Evolutionary conservation across 2,329 filamentous ascomycete species (phyloP).

Genomic region (Metarhizium brunneum): DNA sequence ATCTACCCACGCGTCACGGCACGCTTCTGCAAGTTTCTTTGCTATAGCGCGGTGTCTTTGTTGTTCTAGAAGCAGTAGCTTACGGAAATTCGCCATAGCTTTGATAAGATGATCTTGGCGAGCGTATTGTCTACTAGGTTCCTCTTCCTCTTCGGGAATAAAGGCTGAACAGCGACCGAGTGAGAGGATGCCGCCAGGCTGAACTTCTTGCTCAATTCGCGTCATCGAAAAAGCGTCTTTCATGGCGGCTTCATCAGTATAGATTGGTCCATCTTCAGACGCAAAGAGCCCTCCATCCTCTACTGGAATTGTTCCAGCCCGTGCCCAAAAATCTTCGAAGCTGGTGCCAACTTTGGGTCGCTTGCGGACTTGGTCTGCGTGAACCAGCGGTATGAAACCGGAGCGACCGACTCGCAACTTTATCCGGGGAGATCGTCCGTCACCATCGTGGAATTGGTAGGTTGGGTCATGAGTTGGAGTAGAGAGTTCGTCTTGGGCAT

Average conservation of each 20-base stretch:
- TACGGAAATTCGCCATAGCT: constrained; percentile 72
- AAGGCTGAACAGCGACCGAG: constrained; percentile 61
- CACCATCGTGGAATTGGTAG: constrained; percentile 10
- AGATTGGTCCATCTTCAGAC: constrained; percentile 45
- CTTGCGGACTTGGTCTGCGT: constrained; percentile 47
- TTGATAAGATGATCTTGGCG: constrained; percentile 77
- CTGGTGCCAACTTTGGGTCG: constrained; percentile 42
- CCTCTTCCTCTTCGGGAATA: constrained; percentile 60
- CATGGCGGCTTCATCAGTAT: constrained; percentile 52
- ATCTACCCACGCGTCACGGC: constrained; percentile 64
- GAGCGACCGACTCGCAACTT: constrained; percentile 34
- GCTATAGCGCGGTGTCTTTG: constrained; percentile 66
- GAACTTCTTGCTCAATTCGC: constrained; percentile 61
- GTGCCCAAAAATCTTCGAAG: constrained; percentile 49
- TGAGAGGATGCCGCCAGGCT: constrained; percentile 68
- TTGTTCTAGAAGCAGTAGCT: constrained; percentile 71
- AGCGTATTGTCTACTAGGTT: constrained; percentile 73
- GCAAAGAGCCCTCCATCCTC: constrained; percentile 48
- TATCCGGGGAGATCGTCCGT: constrained; percentile 33
- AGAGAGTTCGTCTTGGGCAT: constrained; percentile 7
- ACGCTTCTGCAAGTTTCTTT: constrained; percentile 70
- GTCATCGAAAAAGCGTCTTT: constrained; percentile 62
- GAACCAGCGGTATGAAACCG: constrained; percentile 43
- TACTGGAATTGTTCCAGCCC: constrained; percentile 41
- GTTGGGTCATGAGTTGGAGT: constrained; percentile 8